phyloP scores from a whole-genome alignment of 768 basidiomycete species.

The Tulasnella sp. region DNA sequence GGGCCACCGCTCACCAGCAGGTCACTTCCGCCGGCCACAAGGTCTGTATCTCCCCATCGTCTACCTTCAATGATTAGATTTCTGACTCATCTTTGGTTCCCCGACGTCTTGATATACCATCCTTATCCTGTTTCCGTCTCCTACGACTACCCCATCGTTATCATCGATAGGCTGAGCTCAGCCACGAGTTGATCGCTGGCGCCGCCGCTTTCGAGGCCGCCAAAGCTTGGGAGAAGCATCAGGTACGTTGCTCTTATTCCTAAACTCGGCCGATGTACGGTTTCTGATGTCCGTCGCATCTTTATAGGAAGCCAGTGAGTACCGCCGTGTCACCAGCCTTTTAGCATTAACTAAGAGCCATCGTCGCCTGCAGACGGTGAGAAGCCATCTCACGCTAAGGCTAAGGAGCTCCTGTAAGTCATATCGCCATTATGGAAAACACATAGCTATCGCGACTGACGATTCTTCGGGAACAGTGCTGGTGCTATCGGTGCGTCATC shows the following conservation, averaged over 20 bases:
- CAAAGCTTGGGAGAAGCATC: conserved; percentile 9
- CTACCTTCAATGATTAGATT: no score
- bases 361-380: conserved; percentile 12
- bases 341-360: no score
- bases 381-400: neutral
- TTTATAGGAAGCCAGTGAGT: no score
- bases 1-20: neutral
- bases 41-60: no score
- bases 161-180: conserved; percentile 6
- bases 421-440: no score
- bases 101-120: no score
- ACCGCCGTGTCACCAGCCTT: no score
- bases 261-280: neutral
- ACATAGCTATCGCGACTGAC: no score
- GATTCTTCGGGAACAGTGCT: neutral
- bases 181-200: conserved; percentile 11
- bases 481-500: conserved; percentile 5
- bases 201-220: conserved; percentile 14
- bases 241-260: neutral
- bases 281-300: no score
- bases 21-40: neutral
- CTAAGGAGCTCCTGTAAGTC: conserved; percentile 9
- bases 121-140: neutral
- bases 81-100: no score
- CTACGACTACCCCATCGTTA: neutral